Conservation (phyloP, 352 stramenopile species). For the Globisporangium ultimum region DNA sequence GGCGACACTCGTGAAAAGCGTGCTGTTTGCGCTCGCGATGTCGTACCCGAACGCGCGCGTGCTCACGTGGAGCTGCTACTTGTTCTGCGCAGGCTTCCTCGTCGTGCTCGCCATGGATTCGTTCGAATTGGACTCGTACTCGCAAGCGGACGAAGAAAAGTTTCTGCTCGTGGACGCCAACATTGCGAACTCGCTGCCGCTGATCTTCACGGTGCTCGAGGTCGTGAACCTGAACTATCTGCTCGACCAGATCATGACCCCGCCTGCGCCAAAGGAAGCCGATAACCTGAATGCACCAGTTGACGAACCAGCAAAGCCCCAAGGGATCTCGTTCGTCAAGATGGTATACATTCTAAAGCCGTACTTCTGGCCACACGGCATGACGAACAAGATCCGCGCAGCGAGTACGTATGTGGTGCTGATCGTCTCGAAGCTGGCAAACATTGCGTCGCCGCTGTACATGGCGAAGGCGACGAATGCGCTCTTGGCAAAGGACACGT, state of each 20-base stretch:
- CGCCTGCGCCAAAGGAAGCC: conserved; percentile 15
- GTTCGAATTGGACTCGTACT: conserved; percentile 70
- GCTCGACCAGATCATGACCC: conserved; percentile 44
- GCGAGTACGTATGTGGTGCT: conserved; percentile 93
- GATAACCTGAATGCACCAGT: conserved; percentile 24
- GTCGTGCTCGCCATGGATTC: conserved; percentile 64
- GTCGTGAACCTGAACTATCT: conserved; percentile 75
- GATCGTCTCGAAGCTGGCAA: conserved; percentile 90
- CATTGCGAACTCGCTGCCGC: conserved; percentile 74
- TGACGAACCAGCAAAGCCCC: conserved; percentile 15
- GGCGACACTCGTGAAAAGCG: conserved; percentile 55
- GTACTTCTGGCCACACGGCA: conserved; percentile 84
- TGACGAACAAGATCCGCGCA: conserved; percentile 73
- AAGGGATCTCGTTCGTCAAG: conserved; percentile 82
- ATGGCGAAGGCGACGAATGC: conserved; percentile 92
- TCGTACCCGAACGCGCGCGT: conserved; percentile 36
- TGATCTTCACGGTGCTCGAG: conserved; percentile 85
- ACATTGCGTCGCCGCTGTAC: conserved; percentile 90
- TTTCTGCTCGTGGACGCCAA: conserved; percentile 63
- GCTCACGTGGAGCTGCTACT: conserved; percentile 42
- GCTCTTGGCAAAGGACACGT: conserved; percentile 67
- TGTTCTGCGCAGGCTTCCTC: conserved; percentile 55
- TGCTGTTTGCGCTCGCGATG: conserved; percentile 54
- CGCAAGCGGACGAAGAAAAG: conserved; percentile 44
- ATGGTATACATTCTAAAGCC: conserved; percentile 83